A percentile compares a stretch with the other conserved stretches of the same genome.
These are phyloP conservation scores for Saccharomycopsis fibuligera DNA, from an alignment of 805 yeast species.

Conservation along the genomic window DNA sequence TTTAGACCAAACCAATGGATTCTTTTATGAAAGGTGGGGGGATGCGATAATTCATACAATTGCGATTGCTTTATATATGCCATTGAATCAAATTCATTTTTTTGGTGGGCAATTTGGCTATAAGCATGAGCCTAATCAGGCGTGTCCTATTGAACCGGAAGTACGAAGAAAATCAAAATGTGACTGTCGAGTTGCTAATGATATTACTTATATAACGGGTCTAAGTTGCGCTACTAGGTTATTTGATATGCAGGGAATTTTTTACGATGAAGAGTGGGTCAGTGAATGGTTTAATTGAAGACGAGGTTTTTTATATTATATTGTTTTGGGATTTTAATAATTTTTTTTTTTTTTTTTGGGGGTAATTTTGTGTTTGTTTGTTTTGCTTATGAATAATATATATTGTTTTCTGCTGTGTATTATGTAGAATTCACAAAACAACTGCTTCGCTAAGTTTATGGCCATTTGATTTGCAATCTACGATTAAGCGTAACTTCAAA, in stretches of 20 bases:
- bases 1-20: slow-evolving; percentile 45
- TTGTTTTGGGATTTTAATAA: too few species aligned
- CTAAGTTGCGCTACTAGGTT: slow-evolving; percentile 32
- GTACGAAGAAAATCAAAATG: slow-evolving; percentile 54
- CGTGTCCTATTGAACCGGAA: slow-evolving; percentile 57
- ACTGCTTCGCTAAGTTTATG: too few species aligned
- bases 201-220: slow-evolving; percentile 55
- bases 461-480: too few species aligned
- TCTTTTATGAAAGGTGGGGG: slow-evolving; percentile 56
- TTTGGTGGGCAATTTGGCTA: slow-evolving; percentile 53
- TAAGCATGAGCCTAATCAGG: slow-evolving; percentile 47
- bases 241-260: slow-evolving; percentile 22
- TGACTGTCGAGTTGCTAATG: slow-evolving; percentile 64
- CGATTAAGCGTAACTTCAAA: too few species aligned
- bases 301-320: too few species aligned
- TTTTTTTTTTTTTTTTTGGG: too few species aligned
- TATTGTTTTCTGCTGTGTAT: too few species aligned
- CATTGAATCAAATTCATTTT: slow-evolving; percentile 27
- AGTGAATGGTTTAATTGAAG: too few species aligned
- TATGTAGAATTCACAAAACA: too few species aligned
- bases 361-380: too few species aligned
- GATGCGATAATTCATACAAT: slow-evolving; percentile 49
- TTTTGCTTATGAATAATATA: too few species aligned
- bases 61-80: slow-evolving; percentile 33
- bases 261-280: slow-evolving; percentile 7